phyloP scores from a whole-genome alignment of 2,329 filamentous ascomycete genomes.

The Fusarium illudens region DNA sequence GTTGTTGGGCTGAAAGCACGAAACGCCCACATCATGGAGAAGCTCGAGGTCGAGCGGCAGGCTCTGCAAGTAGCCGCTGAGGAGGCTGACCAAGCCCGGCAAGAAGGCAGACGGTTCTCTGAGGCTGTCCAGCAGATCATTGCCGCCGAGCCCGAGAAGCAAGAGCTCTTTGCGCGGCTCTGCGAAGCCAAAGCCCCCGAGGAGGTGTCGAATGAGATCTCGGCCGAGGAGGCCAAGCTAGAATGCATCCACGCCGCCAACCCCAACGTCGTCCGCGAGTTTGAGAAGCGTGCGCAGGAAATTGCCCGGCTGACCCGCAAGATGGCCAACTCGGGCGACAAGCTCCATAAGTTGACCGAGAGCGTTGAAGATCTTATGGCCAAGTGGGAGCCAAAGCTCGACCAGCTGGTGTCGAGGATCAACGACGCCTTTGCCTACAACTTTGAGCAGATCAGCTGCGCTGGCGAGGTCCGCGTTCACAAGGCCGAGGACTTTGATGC shows the following conservation, averaged over 20 bases:
- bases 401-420: slow-evolving; percentile 80
- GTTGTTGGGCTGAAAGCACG: slow-evolving; percentile 71
- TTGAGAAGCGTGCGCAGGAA: slow-evolving; percentile 73
- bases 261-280: slow-evolving; percentile 78
- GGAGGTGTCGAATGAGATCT: slow-evolving; percentile 76
- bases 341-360: slow-evolving; percentile 62
- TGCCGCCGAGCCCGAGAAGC: slow-evolving; percentile 49
- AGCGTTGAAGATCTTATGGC: slow-evolving; percentile 72
- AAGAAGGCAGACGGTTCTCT: slow-evolving; percentile 44
- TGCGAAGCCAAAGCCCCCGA: slow-evolving; percentile 63
- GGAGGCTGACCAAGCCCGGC: slow-evolving; percentile 49
- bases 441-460: slow-evolving; percentile 92
- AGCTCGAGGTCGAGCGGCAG: slow-evolving; percentile 57
- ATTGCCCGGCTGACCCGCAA: slow-evolving; percentile 71
- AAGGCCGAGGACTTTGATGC: slow-evolving; percentile 94
- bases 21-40: slow-evolving; percentile 66
- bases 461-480: slow-evolving; percentile 86
- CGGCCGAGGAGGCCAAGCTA: slow-evolving; percentile 76
- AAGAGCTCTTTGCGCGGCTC: slow-evolving; percentile 54
- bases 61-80: slow-evolving; percentile 50
- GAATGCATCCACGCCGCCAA: slow-evolving; percentile 83
- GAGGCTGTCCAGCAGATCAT: slow-evolving; percentile 53
- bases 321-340: slow-evolving; percentile 63
- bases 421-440: slow-evolving; percentile 92
- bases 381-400: slow-evolving; percentile 85